Evolutionary conservation across 2,329 filamentous ascomycete genomes (phyloP).

Genomic region (Cladosporium halotolerans): DNA sequence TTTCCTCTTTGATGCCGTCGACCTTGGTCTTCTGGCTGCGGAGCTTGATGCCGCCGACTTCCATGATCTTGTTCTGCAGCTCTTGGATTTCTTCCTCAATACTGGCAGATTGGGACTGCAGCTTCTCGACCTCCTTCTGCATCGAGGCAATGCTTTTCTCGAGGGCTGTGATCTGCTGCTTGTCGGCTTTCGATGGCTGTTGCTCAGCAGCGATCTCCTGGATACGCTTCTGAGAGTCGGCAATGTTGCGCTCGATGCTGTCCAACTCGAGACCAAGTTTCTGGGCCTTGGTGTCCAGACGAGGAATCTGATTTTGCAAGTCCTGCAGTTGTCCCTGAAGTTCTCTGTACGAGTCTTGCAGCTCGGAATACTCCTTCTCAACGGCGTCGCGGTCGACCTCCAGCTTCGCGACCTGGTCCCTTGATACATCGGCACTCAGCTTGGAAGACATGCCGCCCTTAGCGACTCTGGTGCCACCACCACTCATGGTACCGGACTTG

Average conservation of each 20-base stretch:
- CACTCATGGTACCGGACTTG: slow-evolving; percentile 97
- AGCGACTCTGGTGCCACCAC: slow-evolving; percentile 84
- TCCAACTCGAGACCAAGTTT: slow-evolving; percentile 86
- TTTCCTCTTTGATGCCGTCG: slow-evolving; percentile 79
- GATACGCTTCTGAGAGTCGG: slow-evolving; percentile 75
- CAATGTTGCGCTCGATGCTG: slow-evolving; percentile 75
- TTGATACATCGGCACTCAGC: slow-evolving; percentile 75
- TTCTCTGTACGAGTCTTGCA: slow-evolving; percentile 77
- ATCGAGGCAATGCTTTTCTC: slow-evolving; percentile 72
- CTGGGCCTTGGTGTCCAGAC: slow-evolving; percentile 82
- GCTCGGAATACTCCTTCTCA: slow-evolving; percentile 74
- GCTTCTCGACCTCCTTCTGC: slow-evolving; percentile 69
- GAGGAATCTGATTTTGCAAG: slow-evolving; percentile 71
- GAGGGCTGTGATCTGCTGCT: slow-evolving; percentile 63
- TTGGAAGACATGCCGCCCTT: slow-evolving; percentile 96
- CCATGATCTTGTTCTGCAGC: slow-evolving; percentile 96
- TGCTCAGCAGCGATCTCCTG: slow-evolving; percentile 78
- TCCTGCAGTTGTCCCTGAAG: slow-evolving; percentile 68
- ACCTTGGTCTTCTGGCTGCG: slow-evolving; percentile 86
- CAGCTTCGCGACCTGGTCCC: slow-evolving; percentile 81
- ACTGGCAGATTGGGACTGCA: slow-evolving; percentile 78
- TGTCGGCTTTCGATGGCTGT: slow-evolving; percentile 73
- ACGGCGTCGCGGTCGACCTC: slow-evolving; percentile 80
- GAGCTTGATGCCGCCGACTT: slow-evolving; percentile 89
- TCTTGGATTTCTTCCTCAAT: slow-evolving; percentile 89